Evolutionary conservation across 805 yeast species (phyloP), one percentile per base, ranked within the genome.

Genomic region (Candida peoriensis): DNA sequence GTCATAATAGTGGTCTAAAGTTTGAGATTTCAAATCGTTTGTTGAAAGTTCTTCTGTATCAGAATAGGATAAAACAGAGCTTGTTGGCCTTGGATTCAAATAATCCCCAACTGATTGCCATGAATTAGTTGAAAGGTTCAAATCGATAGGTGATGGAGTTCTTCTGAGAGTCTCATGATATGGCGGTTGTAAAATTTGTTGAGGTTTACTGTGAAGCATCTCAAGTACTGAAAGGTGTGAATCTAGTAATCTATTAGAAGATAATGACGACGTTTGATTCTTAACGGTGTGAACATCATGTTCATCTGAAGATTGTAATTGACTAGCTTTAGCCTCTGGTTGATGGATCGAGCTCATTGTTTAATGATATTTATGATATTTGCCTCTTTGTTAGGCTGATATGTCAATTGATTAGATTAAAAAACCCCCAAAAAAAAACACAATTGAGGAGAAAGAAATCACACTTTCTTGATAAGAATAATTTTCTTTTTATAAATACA

Each of bases 21-120:
- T n/a, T n/a, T n/a, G n/a, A n/a, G n/a, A n/a, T n/a, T n/a, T n/a
- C n/a, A n/a, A 14, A 36, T 14, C 7, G 31, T 20, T n/a, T 5
- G 24, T 27, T 12, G 20, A 41, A n/a, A 50, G 53, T n/a, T 52
- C 57, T 23, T 50, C 55, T 1, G 50, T 48, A 26, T 52, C 57
- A 9, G 53, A 48, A 5, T 47, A 41, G 3, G 58, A 53, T 6
- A 53, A 33, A 0, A 53, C 58, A 4, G 58, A 53, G 28, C 55
- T 49, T 1, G 53, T 50, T 10, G 58, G 56, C 27, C 58, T 39
- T 10, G 53, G 39, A 2, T 42, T 36, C 12, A 44, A 24, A 13
- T 30, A 28, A 18, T 41, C 42, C 2, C 42, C 34, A 25, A 52
- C 30, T 2, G 53, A 35, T 22, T 49, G 55, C 54, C 55, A 51